These are phyloP conservation scores for Clavispora carvajalis DNA, from an alignment of 805 yeast genomes.

Conservation along the genomic window DNA sequence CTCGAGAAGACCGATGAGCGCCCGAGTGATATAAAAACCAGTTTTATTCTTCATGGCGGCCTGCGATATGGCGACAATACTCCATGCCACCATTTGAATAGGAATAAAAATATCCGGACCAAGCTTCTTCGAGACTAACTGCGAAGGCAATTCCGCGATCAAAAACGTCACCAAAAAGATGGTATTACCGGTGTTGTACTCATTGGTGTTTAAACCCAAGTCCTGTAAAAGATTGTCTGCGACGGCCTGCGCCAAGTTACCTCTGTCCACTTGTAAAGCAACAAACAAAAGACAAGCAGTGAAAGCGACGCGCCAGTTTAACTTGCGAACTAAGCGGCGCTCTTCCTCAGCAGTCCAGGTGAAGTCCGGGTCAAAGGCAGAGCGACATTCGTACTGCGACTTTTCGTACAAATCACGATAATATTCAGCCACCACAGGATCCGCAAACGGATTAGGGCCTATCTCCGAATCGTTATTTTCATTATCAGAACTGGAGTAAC, in stretches of 20 bases:
- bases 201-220: conserved; percentile 47
- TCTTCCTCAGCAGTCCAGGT: conserved; percentile 53
- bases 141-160: conserved; percentile 60
- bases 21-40: conserved; percentile 45
- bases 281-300: conserved; percentile 58
- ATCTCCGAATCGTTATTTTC: conserved; percentile 5
- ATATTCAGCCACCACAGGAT: conserved; percentile 43
- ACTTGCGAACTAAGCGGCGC: conserved; percentile 40
- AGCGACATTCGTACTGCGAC: conserved; percentile 49
- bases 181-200: conserved; percentile 56
- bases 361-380: conserved; percentile 52
- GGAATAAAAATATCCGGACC: conserved; percentile 66
- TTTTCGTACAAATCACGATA: conserved; percentile 43
- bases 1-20: conserved; percentile 51
- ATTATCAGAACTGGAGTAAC: conserved; percentile 6
- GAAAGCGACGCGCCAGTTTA: conserved; percentile 51
- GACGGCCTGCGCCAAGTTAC: conserved; percentile 52
- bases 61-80: conserved; percentile 50
- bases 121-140: conserved; percentile 54
- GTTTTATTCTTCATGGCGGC: conserved; percentile 35
- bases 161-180: conserved; percentile 49
- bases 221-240: conserved; percentile 53
- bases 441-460: conserved; percentile 23
- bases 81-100: conserved; percentile 52
- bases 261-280: conserved; percentile 55